Percentiles rank a stretch among this genome's conserved stretches.
phyloP scores from a whole-genome alignment of 192 early-diverging fungal genomes.

The Glomus cerebriforme region DNA sequence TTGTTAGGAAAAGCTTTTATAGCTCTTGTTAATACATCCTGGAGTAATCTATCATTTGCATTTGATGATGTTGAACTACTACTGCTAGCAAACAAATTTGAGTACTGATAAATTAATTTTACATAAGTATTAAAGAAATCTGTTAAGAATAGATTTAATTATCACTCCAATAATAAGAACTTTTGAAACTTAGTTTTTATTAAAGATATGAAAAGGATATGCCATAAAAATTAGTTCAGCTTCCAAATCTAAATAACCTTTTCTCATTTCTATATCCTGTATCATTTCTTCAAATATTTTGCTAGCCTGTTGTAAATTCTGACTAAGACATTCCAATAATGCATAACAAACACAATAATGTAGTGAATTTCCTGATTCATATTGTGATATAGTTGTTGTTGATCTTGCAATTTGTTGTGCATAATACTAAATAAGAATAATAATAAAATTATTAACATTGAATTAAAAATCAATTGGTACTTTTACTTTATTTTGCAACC shows the following conservation, averaged over 20 bases:
- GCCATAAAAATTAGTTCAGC: constrained; percentile 42
- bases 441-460: background rate
- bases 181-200: too few relatives aligned
- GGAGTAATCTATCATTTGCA: constrained; percentile 33
- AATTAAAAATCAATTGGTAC: background rate
- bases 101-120: constrained; percentile 40
- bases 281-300: constrained; percentile 39
- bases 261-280: constrained; percentile 22
- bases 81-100: constrained; percentile 14
- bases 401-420: constrained; percentile 39
- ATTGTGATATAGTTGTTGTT: constrained; percentile 30
- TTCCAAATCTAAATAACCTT: constrained; percentile 34
- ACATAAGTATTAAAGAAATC: constrained; percentile 24
- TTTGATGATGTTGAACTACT: background rate
- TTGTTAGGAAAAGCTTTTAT: constrained; percentile 59
- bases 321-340: constrained; percentile 42
- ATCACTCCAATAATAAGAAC: too few relatives aligned
- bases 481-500: constrained; percentile 29
- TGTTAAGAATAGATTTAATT: background rate
- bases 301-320: constrained; percentile 37
- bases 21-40: constrained; percentile 46
- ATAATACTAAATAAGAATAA: constrained; percentile 37
- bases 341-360: constrained; percentile 37
- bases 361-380: constrained; percentile 25
- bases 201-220: constrained; percentile 35